phyloP scores from a whole-genome alignment of 192 early-diverging fungal genomes.

The Mortierella hygrophila region DNA sequence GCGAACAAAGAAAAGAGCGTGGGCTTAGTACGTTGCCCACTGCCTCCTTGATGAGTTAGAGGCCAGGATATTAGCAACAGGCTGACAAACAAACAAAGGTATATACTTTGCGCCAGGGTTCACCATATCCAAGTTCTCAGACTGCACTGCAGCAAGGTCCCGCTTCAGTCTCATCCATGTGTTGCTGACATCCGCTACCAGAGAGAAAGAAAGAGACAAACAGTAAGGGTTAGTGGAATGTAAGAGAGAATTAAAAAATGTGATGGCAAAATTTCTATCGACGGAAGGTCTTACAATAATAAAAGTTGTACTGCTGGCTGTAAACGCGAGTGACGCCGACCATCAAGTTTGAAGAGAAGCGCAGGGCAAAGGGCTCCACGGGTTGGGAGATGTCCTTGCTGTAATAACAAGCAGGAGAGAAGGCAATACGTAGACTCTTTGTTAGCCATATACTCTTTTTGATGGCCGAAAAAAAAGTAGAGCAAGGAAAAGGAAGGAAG shows the following conservation, averaged over 20 bases:
- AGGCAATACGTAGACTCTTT: not conserved
- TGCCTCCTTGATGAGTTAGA: not conserved
- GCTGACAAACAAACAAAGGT: not conserved
- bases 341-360: slow-evolving; percentile 72
- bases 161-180: slow-evolving; percentile 51
- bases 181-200: slow-evolving; percentile 59
- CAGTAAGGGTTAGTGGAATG: not conserved
- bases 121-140: slow-evolving; percentile 43
- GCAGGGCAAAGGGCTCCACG: slow-evolving; percentile 67
- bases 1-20: too few species aligned
- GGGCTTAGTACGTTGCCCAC: too few species aligned
- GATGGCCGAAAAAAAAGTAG: not conserved
- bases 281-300: slow-evolving; percentile 55
- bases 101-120: slow-evolving; percentile 49
- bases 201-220: not conserved
- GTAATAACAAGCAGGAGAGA: not conserved
- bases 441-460: not conserved
- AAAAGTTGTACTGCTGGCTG: slow-evolving; percentile 67
- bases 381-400: slow-evolving; percentile 55
- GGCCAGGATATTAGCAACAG: not conserved
- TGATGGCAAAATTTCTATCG: not conserved
- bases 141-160: slow-evolving; percentile 33
- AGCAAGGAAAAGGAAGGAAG: not conserved
- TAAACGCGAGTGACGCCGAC: slow-evolving; percentile 67
- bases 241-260: not conserved